Percentiles rank a stretch among this genome's conserved stretches.
These are phyloP conservation scores for Pleurotus platypus DNA, from an alignment of 768 basidiomycete species.

Conservation along the genomic window DNA sequence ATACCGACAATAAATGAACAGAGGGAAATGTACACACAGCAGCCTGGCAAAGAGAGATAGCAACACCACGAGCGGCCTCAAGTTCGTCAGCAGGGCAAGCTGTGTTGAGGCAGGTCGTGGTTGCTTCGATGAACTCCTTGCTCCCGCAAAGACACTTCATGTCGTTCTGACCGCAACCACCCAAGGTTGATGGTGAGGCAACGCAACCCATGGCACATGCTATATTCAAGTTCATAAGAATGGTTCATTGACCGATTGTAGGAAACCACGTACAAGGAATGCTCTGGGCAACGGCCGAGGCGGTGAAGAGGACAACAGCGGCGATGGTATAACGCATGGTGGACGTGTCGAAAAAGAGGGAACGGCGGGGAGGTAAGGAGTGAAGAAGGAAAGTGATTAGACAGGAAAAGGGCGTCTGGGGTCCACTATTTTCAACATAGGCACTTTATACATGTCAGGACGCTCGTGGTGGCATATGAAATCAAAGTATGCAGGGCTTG, in stretches of 20 bases:
- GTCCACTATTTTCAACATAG: background rate
- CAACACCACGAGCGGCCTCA: slow-evolving; percentile 18
- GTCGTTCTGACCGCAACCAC: slow-evolving; percentile 4
- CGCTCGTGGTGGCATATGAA: background rate
- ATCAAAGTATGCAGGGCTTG: slow-evolving; percentile 1
- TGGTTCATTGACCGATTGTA: background rate
- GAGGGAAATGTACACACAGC: background rate
- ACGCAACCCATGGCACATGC: slow-evolving; percentile 3
- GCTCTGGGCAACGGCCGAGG: slow-evolving; percentile 35
- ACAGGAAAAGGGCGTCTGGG: no score
- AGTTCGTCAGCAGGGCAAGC: slow-evolving; percentile 16
- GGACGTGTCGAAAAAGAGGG: slow-evolving; percentile 11
- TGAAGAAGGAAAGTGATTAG: background rate
- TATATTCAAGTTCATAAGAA: background rate
- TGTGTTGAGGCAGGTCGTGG: slow-evolving; percentile 15
- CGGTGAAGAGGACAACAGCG: slow-evolving; percentile 33
- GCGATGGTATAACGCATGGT: slow-evolving; percentile 55
- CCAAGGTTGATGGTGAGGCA: slow-evolving; percentile 9
- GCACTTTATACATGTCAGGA: background rate
- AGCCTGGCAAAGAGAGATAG: background rate
- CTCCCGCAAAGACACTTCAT: slow-evolving; percentile 16
- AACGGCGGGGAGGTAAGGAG: slow-evolving; percentile 16
- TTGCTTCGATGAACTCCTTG: slow-evolving; percentile 12
- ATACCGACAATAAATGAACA: background rate
- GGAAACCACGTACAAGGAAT: slow-evolving; percentile 29